Conservation (phyloP, 495 filamentous ascomycete genomes). For the Podospora sp. region DNA sequence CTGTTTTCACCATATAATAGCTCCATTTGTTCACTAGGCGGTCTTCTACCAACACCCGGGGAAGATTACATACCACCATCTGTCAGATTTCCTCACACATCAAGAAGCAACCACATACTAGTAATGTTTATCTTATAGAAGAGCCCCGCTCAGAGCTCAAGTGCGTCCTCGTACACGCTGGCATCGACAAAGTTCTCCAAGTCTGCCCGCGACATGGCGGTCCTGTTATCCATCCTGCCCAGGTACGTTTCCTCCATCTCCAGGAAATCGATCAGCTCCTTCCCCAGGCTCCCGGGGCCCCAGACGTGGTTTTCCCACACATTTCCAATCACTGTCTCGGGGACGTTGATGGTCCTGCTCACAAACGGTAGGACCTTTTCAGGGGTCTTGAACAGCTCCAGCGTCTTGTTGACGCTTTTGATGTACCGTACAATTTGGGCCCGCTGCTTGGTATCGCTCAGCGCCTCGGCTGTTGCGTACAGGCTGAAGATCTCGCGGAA, state of each 20-base stretch:
- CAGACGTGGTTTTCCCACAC: constrained; percentile 48
- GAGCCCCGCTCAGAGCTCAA: not conserved
- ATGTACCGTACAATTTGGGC: constrained; percentile 46
- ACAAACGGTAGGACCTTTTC: constrained; percentile 38
- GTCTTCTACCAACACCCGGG: too few relatives aligned
- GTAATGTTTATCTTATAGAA: too few relatives aligned
- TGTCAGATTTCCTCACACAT: too few relatives aligned
- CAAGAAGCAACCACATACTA: too few relatives aligned
- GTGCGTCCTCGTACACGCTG: constrained; percentile 29
- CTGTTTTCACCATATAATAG: too few relatives aligned
- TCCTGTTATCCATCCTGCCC: constrained; percentile 34
- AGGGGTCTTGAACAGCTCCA: constrained; percentile 39
- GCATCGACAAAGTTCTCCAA: constrained; percentile 40
- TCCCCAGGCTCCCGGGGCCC: constrained; percentile 35
- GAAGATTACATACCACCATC: too few relatives aligned
- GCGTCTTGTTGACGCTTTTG: constrained; percentile 39
- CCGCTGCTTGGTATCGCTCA: constrained; percentile 36
- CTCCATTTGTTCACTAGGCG: too few relatives aligned
- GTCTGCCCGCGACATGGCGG: constrained; percentile 31
- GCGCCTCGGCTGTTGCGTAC: constrained; percentile 43
- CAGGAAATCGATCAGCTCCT: constrained; percentile 44
- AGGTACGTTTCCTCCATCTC: constrained; percentile 44
- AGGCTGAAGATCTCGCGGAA: constrained; percentile 52
- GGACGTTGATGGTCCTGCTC: constrained; percentile 35
- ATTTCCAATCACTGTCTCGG: constrained; percentile 35